These are phyloP conservation scores for Exophiala calicioides DNA, from an alignment of 2,329 filamentous ascomycete species.

Conservation along the genomic window DNA sequence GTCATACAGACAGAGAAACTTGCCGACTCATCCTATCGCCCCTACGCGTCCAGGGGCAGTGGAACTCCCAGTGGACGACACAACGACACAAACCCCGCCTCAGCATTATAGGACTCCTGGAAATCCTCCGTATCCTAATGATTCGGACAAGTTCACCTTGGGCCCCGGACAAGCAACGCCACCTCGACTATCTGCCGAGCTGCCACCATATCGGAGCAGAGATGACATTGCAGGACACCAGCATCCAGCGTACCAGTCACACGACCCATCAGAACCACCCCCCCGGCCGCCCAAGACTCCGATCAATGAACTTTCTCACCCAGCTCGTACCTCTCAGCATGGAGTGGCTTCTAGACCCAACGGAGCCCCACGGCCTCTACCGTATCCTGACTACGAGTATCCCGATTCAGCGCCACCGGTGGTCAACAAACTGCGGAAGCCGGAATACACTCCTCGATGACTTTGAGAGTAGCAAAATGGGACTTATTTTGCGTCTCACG, in stretches of 20 bases:
- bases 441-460: slow-evolving; percentile 56
- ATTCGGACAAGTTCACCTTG: slow-evolving; percentile 66
- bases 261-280: slow-evolving; percentile 52
- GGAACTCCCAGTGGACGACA: slow-evolving; percentile 61
- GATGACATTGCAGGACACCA: slow-evolving; percentile 37
- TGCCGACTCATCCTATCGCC: slow-evolving; percentile 37
- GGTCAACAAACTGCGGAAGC: slow-evolving; percentile 85
- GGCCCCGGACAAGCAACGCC: slow-evolving; percentile 57
- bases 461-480: not conserved
- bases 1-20: slow-evolving; percentile 33
- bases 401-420: slow-evolving; percentile 71
- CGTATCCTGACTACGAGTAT: slow-evolving; percentile 82
- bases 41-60: slow-evolving; percentile 54
- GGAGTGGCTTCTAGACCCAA: slow-evolving; percentile 39
- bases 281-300: slow-evolving; percentile 78
- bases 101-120: slow-evolving; percentile 30
- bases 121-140: slow-evolving; percentile 39
- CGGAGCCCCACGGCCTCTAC: slow-evolving; percentile 42
- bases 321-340: slow-evolving; percentile 30
- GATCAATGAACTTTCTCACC: slow-evolving; percentile 42
- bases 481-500: not conserved
- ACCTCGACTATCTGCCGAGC: slow-evolving; percentile 27
- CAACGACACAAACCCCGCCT: slow-evolving; percentile 33
- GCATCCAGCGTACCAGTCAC: slow-evolving; percentile 35
- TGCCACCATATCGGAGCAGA: slow-evolving; percentile 41